phyloP scores from a whole-genome alignment of 2,329 filamentous ascomycete genomes.

The Nemania sp. region DNA sequence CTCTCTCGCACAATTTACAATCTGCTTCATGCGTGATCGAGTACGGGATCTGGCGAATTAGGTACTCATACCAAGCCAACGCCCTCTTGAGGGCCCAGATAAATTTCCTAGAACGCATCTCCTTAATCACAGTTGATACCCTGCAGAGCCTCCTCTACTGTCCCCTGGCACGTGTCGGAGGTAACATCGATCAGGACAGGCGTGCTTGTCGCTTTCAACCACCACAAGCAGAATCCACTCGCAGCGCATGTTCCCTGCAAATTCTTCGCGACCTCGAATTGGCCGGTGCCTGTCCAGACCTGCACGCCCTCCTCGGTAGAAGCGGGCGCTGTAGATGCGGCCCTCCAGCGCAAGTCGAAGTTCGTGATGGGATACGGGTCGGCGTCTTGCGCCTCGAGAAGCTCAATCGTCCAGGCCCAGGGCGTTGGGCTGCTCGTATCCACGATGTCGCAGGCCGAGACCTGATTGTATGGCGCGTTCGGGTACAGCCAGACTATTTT shows the following conservation, averaged over 20 bases:
- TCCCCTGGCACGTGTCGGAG: conserved; percentile 10
- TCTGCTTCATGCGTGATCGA: no score
- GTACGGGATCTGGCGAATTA: no score
- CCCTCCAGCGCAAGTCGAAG: conserved; percentile 33
- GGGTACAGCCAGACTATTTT: conserved; percentile 31
- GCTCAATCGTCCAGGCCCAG: conserved; percentile 37
- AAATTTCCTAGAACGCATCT: not conserved
- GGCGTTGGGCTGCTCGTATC: conserved; percentile 1
- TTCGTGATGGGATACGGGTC: conserved; percentile 32
- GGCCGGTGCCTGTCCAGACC: conserved; percentile 30
- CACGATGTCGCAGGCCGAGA: conserved; percentile 26
- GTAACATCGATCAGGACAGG: conserved; percentile 19
- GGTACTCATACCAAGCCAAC: no score
- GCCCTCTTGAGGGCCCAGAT: no score
- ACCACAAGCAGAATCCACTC: conserved; percentile 29
- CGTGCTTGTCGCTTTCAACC: conserved; percentile 25
- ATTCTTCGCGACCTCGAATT: conserved; percentile 32
- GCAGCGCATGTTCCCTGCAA: conserved; percentile 28
- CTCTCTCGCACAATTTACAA: no score
- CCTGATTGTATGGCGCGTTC: conserved; percentile 26
- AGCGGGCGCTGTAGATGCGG: conserved; percentile 21
- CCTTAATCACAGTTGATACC: conserved; percentile 9
- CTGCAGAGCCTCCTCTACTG: conserved; percentile 16
- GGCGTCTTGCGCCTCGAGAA: conserved; percentile 25
- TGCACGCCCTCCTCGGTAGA: conserved; percentile 17